Evolutionary conservation across 176 grass and related monocot genomes (phyloP).

Genomic region (Phoenix dactylifera): DNA sequence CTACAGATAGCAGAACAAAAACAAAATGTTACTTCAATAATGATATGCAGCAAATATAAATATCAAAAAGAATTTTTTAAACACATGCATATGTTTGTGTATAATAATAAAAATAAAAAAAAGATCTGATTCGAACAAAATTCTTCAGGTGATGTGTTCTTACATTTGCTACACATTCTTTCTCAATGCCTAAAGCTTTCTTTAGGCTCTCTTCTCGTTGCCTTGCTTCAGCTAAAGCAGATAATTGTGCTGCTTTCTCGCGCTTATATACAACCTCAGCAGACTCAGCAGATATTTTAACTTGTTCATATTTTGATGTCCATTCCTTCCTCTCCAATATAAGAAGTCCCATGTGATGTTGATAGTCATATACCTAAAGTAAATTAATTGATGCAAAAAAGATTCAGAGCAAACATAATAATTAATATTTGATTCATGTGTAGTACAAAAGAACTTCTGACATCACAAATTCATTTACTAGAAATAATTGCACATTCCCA

Average conservation of each 20-base stretch:
- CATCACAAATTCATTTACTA: no score
- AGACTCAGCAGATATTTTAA: conserved; percentile 48
- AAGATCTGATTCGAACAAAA: background rate
- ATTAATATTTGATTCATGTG: no score
- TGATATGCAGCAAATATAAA: no score
- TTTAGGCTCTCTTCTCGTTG: conserved; percentile 63
- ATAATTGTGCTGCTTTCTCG: conserved; percentile 46
- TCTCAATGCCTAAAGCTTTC: conserved; percentile 68
- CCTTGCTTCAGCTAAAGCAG: conserved; percentile 56
- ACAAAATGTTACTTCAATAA: no score
- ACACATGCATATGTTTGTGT: no score
- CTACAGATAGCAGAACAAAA: no score
- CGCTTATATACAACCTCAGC: conserved; percentile 62
- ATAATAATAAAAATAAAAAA: background rate
- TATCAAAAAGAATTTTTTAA: no score
- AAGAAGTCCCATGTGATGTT: conserved; percentile 79
- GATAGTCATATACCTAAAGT: conserved; percentile 69
- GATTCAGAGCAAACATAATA: no score
- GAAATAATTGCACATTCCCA: no score
- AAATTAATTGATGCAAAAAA: background rate
- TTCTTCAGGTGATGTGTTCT: conserved; percentile 15
- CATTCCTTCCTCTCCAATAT: conserved; percentile 69
- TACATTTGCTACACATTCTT: conserved; percentile 72
- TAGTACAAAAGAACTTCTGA: no score
- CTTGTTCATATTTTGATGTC: conserved; percentile 52